Evolutionary conservation across 2,329 filamentous ascomycete genomes (phyloP), one percentile per base, ranked within the genome.

Genomic region (Coleophoma cylindrospora): DNA sequence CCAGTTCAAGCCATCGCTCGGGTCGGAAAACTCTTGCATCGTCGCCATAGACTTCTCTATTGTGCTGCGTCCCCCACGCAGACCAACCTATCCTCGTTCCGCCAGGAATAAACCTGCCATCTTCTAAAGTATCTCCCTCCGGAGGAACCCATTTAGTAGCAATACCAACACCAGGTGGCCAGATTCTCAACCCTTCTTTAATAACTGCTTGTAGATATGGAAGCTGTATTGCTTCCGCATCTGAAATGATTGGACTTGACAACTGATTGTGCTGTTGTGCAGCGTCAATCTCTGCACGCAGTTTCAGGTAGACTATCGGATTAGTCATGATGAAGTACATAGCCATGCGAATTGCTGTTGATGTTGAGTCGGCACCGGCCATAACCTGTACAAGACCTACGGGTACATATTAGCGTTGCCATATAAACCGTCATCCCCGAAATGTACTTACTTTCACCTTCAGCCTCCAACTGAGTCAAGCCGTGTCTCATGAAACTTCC

Each of bases 361-460:
- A 76, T 0, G 78, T 80, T 1, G 76, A 80, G 52, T 83, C 79
- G 1, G 76, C 77, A 5, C 79, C 79, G 3, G 79, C 79, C 5
- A 79, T 66, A 38, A 68, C 71, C 40, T 27, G 55, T 55, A 46
- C 2, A 2, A 14, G 44, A 37, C 27, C 27, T 27, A 27, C 9
- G 27, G 27, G 7, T 10, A 27, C 27, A 27, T 27, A 27, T 27
- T 27, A 27, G 9, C 27, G 9, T 27, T 27, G 7, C 27, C 9
- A 10, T 27, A 27, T 27, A 27, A 10, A 27, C 2, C 6, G 9
- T 3, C 27, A 27, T 27, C 3, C 27, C 27, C 27, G 4, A 10
- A 27, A 27, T 27, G 7, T 6, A 27, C 27, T 3, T 27, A 10
- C 27, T 38, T 21, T 54, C 34, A 50, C 47, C 33, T 11, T 14